A percentile compares a stretch with the other conserved stretches of the same genome.
These are phyloP conservation scores for Entoloma clypeatum DNA, from an alignment of 1,284 basidiomycete species.

Conservation along the genomic window DNA sequence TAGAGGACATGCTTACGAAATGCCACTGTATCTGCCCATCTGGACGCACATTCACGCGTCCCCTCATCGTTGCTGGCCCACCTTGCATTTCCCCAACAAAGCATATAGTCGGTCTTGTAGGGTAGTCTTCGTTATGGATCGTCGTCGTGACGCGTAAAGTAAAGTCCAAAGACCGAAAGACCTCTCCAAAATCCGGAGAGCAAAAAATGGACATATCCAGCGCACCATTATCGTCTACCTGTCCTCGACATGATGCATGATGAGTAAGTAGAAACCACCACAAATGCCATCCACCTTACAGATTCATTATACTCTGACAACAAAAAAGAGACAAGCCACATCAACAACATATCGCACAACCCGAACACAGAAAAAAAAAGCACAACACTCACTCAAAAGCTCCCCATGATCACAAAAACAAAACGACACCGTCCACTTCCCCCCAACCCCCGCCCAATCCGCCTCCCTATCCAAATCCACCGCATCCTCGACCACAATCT, in stretches of 20 bases:
- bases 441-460: conserved; percentile 66
- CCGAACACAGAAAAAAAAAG: conserved; percentile 4
- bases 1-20: conserved; percentile 44
- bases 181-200: conserved; percentile 46
- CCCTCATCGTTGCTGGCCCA: conserved; percentile 41
- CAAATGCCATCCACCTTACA: conserved; percentile 14
- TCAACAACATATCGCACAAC: no score
- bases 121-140: conserved; percentile 44
- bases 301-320: conserved; percentile 47
- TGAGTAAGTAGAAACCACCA: background rate
- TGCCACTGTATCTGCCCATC: conserved; percentile 60
- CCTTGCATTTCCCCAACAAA: conserved; percentile 50
- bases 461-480: conserved; percentile 38
- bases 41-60: conserved; percentile 52
- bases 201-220: conserved; percentile 48
- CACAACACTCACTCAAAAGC: conserved; percentile 46
- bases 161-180: conserved; percentile 45
- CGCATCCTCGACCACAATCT: conserved; percentile 41
- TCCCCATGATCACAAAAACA: conserved; percentile 67
- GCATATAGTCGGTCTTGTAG: conserved; percentile 49
- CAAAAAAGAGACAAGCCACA: conserved; percentile 7
- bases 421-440: conserved; percentile 58
- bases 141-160: conserved; percentile 41
- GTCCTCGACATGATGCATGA: background rate
- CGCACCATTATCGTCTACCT: conserved; percentile 23